These are phyloP conservation scores for Verticillium albo-atrum DNA, from an alignment of 2,329 filamentous ascomycete species.

Conservation along the genomic window DNA sequence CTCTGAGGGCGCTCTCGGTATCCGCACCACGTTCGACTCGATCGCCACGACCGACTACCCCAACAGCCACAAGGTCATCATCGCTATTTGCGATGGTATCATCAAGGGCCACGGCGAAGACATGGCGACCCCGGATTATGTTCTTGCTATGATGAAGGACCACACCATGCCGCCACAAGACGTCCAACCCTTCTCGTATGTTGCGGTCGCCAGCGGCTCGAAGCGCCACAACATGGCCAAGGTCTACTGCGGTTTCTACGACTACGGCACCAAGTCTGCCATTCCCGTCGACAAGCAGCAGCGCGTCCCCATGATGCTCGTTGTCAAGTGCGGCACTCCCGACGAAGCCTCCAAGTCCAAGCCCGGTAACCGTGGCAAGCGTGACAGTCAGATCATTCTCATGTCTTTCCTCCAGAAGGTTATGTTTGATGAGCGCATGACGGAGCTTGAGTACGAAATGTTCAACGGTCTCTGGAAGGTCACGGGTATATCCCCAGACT, in stretches of 20 bases:
- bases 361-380: constrained; percentile 95
- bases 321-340: constrained; percentile 93
- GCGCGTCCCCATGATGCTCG: constrained; percentile 93
- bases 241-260: constrained; percentile 96
- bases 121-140: constrained; percentile 83
- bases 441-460: constrained; percentile 98
- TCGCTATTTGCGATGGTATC: constrained; percentile 94
- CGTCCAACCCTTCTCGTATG: constrained; percentile 89
- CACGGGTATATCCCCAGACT: constrained; percentile 96
- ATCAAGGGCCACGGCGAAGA: constrained; percentile 93
- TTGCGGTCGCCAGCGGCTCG: constrained; percentile 89
- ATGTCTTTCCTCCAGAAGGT: constrained; percentile 99
- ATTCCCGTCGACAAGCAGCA: constrained; percentile 87
- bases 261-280: constrained; percentile 78
- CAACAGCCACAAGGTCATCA: constrained; percentile 96
- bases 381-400: constrained; percentile 96
- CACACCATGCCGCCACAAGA: constrained; percentile 74
- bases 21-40: constrained; percentile 91
- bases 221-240: constrained; percentile 99
- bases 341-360: constrained; percentile 78
- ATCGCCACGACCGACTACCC: constrained; percentile 97
- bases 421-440: constrained; percentile 99
- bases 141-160: constrained; percentile 92
- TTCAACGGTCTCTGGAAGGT: constrained; percentile 99
- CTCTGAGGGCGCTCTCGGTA: constrained; percentile 88